Evolutionary conservation across 208 protist genomes (phyloP), one percentile per base, ranked within the genome.

Genomic region (Trypanosoma caninum): DNA sequence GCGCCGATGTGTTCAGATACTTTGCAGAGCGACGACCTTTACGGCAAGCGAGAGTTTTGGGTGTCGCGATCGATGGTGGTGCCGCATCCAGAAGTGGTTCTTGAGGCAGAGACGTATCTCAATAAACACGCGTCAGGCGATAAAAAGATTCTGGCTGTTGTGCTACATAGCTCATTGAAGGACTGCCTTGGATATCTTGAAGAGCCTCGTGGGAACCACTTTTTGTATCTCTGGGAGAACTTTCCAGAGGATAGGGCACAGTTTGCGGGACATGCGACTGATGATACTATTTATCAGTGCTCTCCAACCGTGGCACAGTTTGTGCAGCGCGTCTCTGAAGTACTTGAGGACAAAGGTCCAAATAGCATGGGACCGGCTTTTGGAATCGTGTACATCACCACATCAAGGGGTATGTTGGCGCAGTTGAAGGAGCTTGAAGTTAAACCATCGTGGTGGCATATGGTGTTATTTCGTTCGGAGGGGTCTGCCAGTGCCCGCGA

Each of bases 1-100:
- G 22, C 28, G 11, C 34, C 70, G 5, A 56, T 42, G n/a, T 88
- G 77, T 45, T 30, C 50, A 27, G 27, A 71, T 34, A 18, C 42
- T 33, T 40, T 62, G 23, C 7, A 2, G 10, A 25, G 22, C 2
- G 35, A 48, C 6, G 18, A 34, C 20, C 33, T 65, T 52, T 84
- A 84, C 62, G 78, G 82, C 28, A 68, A 59, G 11, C 61, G 59
- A 28, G 57, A 76, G 22, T 89, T 71, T 63, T 89, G 82, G 77
- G 56, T 34, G 0, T 65, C 51, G 54, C 82, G 82, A 8, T 82
- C 78, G 22, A 72, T 82, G 69, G 45, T 84, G 11, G 72, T 64
- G 10, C 51, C 75, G 16, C 56, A 56, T 0, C 54, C 65, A 2
- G 33, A 5, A 18, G 54, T 84, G n/a, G 65, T 64, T 5, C 66